Conservation (phyloP, 345 rosid genomes). For the Camelina laxa region DNA sequence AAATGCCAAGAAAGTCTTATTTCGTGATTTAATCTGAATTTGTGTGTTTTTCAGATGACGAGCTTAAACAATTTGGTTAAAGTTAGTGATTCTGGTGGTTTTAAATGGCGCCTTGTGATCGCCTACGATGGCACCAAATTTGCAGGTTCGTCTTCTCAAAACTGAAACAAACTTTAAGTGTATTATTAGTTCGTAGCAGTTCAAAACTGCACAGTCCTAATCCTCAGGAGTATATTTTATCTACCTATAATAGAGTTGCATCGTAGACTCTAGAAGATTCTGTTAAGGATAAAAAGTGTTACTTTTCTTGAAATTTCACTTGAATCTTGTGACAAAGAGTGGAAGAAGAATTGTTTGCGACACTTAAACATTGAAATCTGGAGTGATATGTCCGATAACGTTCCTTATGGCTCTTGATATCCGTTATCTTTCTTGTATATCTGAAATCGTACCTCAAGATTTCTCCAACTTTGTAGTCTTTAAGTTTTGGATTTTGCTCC, state of each 20-base stretch:
- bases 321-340: conserved; percentile 11
- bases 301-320: conserved; percentile 3
- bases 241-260: too few species aligned
- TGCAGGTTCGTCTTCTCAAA: conserved; percentile 53
- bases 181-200: background rate
- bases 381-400: background rate
- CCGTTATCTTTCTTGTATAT: too few species aligned
- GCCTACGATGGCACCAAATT: conserved; percentile 84
- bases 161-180: background rate
- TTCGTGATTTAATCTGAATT: conserved; percentile 14
- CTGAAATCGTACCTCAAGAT: too few species aligned
- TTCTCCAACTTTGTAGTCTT: conserved; percentile 1
- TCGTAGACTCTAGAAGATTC: background rate
- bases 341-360: background rate
- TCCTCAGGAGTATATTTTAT: too few species aligned
- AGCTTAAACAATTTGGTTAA: conserved; percentile 38
- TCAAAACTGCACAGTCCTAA: background rate
- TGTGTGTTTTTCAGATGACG: conserved; percentile 30
- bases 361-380: background rate
- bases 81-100: conserved; percentile 38
- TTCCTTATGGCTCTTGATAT: background rate
- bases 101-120: conserved; percentile 83
- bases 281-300: background rate
- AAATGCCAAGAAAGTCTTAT: background rate
- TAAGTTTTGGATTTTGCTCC: conserved; percentile 14